Evolutionary conservation across 2,329 filamentous ascomycete species (phyloP).

Genomic region (Aspergillus persii): DNA sequence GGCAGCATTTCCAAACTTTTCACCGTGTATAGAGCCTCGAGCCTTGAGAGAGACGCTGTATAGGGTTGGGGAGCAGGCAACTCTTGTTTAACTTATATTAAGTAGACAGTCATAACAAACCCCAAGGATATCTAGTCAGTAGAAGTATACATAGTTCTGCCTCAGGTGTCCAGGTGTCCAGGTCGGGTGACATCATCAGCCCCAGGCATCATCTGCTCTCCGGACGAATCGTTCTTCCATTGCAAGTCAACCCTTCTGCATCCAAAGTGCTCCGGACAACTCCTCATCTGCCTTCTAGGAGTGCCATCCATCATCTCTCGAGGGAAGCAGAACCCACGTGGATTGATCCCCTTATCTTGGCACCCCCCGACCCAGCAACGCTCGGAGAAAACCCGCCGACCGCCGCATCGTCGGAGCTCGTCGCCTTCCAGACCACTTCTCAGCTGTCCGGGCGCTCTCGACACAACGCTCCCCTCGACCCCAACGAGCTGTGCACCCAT

Average conservation of each 20-base stretch:
- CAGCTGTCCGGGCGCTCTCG: background rate
- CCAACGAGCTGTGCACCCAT: background rate
- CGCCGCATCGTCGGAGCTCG: conserved; percentile 16
- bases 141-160: too few relatives aligned
- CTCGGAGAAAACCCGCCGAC: conserved; percentile 28
- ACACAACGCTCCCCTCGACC: conserved; percentile 1
- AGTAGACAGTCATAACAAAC: too few relatives aligned
- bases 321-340: background rate
- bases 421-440: background rate
- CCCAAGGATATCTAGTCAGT: too few relatives aligned
- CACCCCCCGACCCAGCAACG: background rate
- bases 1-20: too few relatives aligned
- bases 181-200: conserved; percentile 28
- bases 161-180: too few relatives aligned
- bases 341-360: background rate
- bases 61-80: too few relatives aligned
- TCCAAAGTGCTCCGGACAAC: background rate
- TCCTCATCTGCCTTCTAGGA: background rate
- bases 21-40: too few relatives aligned
- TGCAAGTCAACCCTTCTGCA: background rate
- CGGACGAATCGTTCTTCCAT: background rate
- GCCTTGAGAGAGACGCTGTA: too few relatives aligned
- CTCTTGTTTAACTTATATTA: too few relatives aligned
- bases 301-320: background rate
- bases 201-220: background rate